Conservation (phyloP, 768 basidiomycete genomes). For the Termitomyces sp. region DNA sequence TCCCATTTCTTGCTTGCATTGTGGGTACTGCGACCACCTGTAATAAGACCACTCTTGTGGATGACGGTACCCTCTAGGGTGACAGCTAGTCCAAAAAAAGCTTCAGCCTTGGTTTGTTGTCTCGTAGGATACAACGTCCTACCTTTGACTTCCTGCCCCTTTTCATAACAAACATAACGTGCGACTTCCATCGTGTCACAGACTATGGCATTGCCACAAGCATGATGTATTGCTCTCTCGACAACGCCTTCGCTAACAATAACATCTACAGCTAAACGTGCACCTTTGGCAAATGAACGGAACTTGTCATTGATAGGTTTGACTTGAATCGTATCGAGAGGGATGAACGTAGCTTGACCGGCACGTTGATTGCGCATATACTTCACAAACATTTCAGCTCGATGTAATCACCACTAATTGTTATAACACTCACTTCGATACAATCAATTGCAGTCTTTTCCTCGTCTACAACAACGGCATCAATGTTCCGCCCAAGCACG, state of each 20-base stretch:
- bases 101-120: neutral
- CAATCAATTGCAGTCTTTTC: constrained; percentile 97
- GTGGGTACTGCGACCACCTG: constrained; percentile 84
- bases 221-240: constrained; percentile 94
- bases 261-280: constrained; percentile 80
- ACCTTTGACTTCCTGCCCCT: constrained; percentile 97
- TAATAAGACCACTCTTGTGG: constrained; percentile 96
- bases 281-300: constrained; percentile 85
- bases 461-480: constrained; percentile 93
- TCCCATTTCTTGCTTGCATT: constrained; percentile 86
- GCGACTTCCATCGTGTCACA: constrained; percentile 97
- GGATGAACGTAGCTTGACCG: constrained; percentile 96
- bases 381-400: constrained; percentile 27
- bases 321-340: constrained; percentile 94
- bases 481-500: constrained; percentile 90
- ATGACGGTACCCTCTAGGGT: constrained; percentile 96
- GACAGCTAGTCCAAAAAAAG: constrained; percentile 58
- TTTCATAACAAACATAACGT: constrained; percentile 86
- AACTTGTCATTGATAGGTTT: constrained; percentile 94
- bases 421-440: constrained; percentile 63
- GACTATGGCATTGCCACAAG: constrained; percentile 90
- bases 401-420: neutral
- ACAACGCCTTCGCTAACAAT: constrained; percentile 79
- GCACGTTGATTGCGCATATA: constrained; percentile 94
- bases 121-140: constrained; percentile 14